A percentile compares a stretch with the other conserved stretches of the same genome.
Evolutionary conservation across 2,329 filamentous ascomycete genomes (phyloP).

Genomic region (Pseudogymnoascus sp.): DNA sequence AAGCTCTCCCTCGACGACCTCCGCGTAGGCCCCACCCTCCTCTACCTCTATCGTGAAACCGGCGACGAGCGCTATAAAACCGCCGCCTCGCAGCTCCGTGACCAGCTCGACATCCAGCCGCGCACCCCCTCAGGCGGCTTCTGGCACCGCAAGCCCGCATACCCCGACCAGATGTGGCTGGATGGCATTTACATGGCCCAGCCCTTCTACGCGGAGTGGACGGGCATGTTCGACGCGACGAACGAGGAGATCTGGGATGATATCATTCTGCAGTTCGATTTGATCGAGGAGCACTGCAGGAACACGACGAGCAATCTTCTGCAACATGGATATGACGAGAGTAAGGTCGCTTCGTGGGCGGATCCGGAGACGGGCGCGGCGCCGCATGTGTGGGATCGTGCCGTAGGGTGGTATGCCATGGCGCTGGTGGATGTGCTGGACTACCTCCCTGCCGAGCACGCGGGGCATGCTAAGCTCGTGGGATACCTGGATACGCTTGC

Average conservation of each 20-base stretch:
- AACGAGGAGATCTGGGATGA: slow-evolving; percentile 25
- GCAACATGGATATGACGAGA: slow-evolving; percentile 31
- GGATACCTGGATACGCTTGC: slow-evolving; percentile 10
- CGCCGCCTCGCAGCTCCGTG: slow-evolving; percentile 39
- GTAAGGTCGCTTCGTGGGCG: slow-evolving; percentile 29
- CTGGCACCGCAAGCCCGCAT: slow-evolving; percentile 43
- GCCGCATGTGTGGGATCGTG: slow-evolving; percentile 32
- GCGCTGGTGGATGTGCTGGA: slow-evolving; percentile 32
- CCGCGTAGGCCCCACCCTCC: slow-evolving; percentile 43
- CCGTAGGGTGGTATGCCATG: slow-evolving; percentile 33
- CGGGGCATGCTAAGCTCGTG: slow-evolving; percentile 12
- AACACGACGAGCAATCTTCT: slow-evolving; percentile 24
- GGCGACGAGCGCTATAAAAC: slow-evolving; percentile 40
- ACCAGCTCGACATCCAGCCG: slow-evolving; percentile 40
- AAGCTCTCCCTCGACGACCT: slow-evolving; percentile 46
- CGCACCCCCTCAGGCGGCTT: slow-evolving; percentile 44
- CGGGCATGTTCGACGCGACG: slow-evolving; percentile 18
- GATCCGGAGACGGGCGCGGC: slow-evolving; percentile 29
- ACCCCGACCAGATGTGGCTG: slow-evolving; percentile 49
- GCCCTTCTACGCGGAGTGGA: slow-evolving; percentile 25
- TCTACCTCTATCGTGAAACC: slow-evolving; percentile 41
- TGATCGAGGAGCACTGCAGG: slow-evolving; percentile 20
- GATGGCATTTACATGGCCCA: slow-evolving; percentile 45
- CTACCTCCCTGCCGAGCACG: slow-evolving; percentile 18
- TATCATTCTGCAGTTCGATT: slow-evolving; percentile 22